A percentile compares a stretch with the other conserved stretches of the same genome.
These are phyloP conservation scores for Leccinum huronense DNA, from an alignment of 1,284 basidiomycete species.

Conservation along the genomic window DNA sequence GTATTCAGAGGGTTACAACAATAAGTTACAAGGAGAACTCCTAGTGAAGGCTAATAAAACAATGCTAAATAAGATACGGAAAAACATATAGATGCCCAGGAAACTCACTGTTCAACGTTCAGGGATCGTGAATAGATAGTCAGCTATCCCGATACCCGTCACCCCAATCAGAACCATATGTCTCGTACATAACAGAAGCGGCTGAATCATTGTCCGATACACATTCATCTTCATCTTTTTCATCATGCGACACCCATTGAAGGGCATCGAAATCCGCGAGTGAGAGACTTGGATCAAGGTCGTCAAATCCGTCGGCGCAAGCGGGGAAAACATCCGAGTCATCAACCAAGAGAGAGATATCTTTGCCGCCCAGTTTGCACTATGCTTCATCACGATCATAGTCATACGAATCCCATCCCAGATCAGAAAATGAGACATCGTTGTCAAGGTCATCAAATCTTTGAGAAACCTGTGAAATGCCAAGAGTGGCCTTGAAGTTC, in stretches of 20 bases:
- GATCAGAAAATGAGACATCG: background rate
- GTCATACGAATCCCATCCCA: background rate
- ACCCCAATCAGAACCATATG: background rate
- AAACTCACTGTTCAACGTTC: too few relatives aligned
- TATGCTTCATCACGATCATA: background rate
- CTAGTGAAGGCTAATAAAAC: too few relatives aligned
- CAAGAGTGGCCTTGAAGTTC: background rate
- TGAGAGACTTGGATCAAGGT: background rate
- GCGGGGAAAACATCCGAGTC: background rate
- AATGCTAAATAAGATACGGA: too few relatives aligned
- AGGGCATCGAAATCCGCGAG: background rate
- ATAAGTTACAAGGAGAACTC: too few relatives aligned
- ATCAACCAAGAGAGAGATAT: background rate
- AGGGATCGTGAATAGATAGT: background rate
- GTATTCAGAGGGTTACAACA: too few relatives aligned
- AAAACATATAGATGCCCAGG: too few relatives aligned
- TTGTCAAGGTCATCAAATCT: background rate
- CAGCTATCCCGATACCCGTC: background rate
- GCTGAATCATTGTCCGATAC: background rate
- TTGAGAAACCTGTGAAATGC: background rate
- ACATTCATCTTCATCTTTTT: background rate
- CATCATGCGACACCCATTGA: background rate
- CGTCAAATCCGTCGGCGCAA: background rate
- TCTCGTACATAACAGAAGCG: background rate
- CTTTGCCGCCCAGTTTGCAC: background rate